Conservation (phyloP, 331 rosid species). For the Spiraea crenata region DNA sequence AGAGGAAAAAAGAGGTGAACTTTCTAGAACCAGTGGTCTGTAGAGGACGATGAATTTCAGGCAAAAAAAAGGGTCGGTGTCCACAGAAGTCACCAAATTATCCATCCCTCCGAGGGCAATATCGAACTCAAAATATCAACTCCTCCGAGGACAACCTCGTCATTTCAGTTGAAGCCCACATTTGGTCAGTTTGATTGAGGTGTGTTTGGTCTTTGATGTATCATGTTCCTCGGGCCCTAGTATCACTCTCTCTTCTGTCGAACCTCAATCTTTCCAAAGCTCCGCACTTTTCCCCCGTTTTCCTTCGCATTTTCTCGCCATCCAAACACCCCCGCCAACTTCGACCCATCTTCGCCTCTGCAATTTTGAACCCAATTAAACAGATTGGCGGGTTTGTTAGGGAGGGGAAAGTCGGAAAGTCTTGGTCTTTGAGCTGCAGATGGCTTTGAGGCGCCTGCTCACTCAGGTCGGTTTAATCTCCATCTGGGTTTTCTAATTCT, state of each 20-base stretch:
- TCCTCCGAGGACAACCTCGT: not conserved
- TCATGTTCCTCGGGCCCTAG: not conserved
- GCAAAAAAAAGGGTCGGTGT: not conserved
- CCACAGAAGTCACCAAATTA: not conserved
- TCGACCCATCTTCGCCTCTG: not conserved
- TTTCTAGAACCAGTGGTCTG: too few species aligned
- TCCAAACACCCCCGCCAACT: conserved; percentile 10
- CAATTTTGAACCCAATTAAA: not conserved
- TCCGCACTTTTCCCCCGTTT: conserved; percentile 5
- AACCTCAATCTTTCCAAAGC: conserved; percentile 5
- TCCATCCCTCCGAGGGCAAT: not conserved
- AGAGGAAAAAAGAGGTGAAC: too few species aligned
- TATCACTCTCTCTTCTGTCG: not conserved
- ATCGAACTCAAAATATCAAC: not conserved
- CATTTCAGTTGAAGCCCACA: not conserved
- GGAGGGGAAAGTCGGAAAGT: not conserved
- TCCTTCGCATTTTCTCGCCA: conserved; percentile 23
- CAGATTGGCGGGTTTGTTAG: not conserved
- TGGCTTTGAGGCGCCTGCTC: conserved; percentile 69
- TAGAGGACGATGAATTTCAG: not conserved
- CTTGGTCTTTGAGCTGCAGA: conserved; percentile 27
- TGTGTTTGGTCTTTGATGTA: not conserved
- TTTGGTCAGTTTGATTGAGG: not conserved
- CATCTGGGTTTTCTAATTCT: not conserved
- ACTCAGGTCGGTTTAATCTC: conserved; percentile 49